Evolutionary conservation across 441 rosid species (phyloP), one percentile per base, ranked within the genome.

Genomic region (Eutrema salsugineum): DNA sequence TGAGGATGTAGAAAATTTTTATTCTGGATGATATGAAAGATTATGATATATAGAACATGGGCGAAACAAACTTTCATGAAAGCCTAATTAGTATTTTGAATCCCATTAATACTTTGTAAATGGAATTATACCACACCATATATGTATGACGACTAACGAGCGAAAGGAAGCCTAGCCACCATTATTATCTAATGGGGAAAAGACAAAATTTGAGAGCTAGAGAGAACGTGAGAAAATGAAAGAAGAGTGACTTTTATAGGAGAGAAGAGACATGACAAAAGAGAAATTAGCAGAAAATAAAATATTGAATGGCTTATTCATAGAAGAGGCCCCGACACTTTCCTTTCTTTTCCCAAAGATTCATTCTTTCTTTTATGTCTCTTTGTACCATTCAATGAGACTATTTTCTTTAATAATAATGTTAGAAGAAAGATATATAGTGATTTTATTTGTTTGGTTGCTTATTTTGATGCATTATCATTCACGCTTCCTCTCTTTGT

Each of bases 251-350:
- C 71, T 70, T 76, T 76, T 47, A 70, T 68, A 76, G 56, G 11
- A 49, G 15, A 64, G 76, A 70, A 70, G 75, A 57, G 79, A 70
- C 71, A 63, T 39, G 71, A 9, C 71, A 20, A 46, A 62, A 7
- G 9, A 62, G 1, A 74, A 33, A 12, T 59, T 42, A 67, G 6
- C 58, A 5, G 32, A 67, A 64, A 33, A 32, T 0, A 50, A 12
- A 61, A 35, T 11, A 68, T 14, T 57, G 75, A 76, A 36, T 49
- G 70, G 63, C 47, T 57, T 48, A 63, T 76, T 70, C 79, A 76
- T 63, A 54, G 70, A 76, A 76, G 66, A 76, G 69, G 60, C 53
- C 75, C 75, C 71, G 70, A 69, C 75, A 69, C 49, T 61, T 44
- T 55, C 32, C 43, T 64, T 64, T 58, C 49, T 33, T 57, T 58